Evolutionary conservation across 805 yeast species (phyloP), one percentile per base, ranked within the genome.

Genomic region (Starmerella potacharoeniae): DNA sequence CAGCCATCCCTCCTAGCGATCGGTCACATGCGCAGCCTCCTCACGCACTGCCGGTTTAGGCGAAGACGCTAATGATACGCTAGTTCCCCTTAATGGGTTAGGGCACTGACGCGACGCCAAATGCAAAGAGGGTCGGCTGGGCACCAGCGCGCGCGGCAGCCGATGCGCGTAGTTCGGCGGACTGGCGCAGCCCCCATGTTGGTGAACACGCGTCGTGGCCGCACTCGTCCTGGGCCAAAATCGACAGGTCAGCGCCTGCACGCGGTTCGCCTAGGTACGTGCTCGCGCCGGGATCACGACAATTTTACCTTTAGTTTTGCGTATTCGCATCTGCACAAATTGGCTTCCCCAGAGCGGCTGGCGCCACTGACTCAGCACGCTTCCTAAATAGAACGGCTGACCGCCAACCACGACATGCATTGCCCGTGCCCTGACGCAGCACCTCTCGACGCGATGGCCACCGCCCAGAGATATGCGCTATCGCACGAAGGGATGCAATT

Each of bases 381-480:
- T 48, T 36, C 43, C 44, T 37, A 37, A 48, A 33, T 42, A 28
- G 48, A 40, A 45, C 48, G 54, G 54, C 54, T 45, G 37, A 35
- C 33, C 37, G 54, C 54, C 54, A 52, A 52, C 54, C 54, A 52
- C 54, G 36, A 31, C 33, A 37, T 30, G 41, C 50, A 34, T 46
- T n/a, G 6, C 16, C 49, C 49, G 17, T 4, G 34, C 40, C 49
- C 49, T 9, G 34, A 31, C 28, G 48, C 48, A 31, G 28, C 37
- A 31, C 48, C n/a, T 13, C 30, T 28, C 35, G 29, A 44, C 48
- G 48, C 48, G 48, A 44, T 44, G 36, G 36, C 30, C 33, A 42
- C 45, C 33, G 33, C 45, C 45, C 45, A 42, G n/a, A 14, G 43
- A 40, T 22, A 16, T 16, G 43, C 43, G 43, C 43, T 14, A 17